Evolutionary conservation across 257 asterid genomes (phyloP).

Genomic region (Orobanche coerulescens): DNA sequence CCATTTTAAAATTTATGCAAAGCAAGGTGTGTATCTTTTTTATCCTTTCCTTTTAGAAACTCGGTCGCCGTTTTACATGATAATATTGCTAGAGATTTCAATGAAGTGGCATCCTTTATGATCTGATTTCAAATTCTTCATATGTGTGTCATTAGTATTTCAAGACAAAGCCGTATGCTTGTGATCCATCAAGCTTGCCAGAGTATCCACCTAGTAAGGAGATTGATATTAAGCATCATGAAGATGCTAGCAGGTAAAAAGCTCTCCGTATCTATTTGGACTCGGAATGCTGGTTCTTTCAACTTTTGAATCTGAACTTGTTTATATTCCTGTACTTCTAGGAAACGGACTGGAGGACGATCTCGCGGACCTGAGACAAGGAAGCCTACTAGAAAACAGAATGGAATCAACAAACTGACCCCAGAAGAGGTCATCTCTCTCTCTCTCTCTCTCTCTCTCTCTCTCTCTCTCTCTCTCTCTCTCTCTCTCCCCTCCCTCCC

Average conservation of each 20-base stretch:
- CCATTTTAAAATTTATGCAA: neutral
- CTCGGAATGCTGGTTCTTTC: neutral
- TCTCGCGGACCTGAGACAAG: constrained; percentile 69
- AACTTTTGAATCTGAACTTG: neutral
- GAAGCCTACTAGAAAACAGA: constrained; percentile 63
- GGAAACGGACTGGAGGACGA: constrained; percentile 60
- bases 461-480: neutral
- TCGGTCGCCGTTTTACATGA: neutral
- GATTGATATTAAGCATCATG: constrained; percentile 76
- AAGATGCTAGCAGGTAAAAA: constrained; percentile 65
- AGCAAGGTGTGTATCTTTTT: neutral
- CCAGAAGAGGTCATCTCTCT: constrained; percentile 57
- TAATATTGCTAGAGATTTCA: neutral
- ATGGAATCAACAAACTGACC: constrained; percentile 52
- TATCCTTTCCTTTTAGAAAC: neutral
- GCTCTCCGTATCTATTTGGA: constrained; percentile 1
- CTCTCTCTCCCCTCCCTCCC: too few relatives aligned
- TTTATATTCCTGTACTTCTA: constrained; percentile 22
- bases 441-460: constrained; percentile 1
- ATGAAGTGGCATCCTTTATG: constrained; percentile 10
- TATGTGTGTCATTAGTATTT: constrained; percentile 52
- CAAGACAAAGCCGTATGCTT: constrained; percentile 79
- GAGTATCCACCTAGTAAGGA: constrained; percentile 95
- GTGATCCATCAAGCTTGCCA: constrained; percentile 93
- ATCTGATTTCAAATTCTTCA: neutral